Base-by-base conservation (phyloP, 129 eudicot genomes). In the Flaveria robusta region DNA sequence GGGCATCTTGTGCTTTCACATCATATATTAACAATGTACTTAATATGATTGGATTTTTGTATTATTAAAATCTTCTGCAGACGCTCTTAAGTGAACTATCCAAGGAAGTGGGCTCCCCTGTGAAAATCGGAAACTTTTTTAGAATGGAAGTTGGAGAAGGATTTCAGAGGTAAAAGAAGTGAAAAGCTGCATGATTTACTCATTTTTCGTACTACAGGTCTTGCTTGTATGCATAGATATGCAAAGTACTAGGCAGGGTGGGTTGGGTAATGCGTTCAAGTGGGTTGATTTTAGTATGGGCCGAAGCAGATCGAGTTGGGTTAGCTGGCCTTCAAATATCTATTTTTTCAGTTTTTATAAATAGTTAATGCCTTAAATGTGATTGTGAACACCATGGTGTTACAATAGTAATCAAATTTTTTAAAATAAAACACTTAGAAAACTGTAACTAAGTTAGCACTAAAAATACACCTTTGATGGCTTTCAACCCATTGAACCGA, bases 111-210 rank as follows among this genome's bases (percentile, higher is more conserved):
- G 98, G 97, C 31, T 88, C 97, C 75, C 82, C 87, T 24, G 97
- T 94, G 72, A 91, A 84, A 75, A 87, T 91, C 16, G 88, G 88
- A 39, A 84, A 79, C 71, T 91, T 87, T 78, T 71, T 88, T 63
- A 84, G 97, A 84, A 74, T 94, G 78, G 97, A 94, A 91, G 97
- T 89, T 84, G 99, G 97, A 8, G 99, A 91, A 84, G 97, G 93
- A 29, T 84, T 85, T 77, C 87, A 85, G 62, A 83, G 94, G 96
- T 93, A 79, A 86, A 72, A 59, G 7, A n/a, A 41, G 18, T 11
- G 12, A 22, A 75, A 77, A 50, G 8, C 49, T 64, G 15, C 49
- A 47, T 39, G 29, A 45, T 58, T 22, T 2, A 1, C 46, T 49
- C 63, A 71, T 45, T 47, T 47, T n/a, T 24, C 3, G 42, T 10